Percentiles rank a stretch among this genome's conserved stretches.
Conservation (phyloP, 2,329 filamentous ascomycete genomes). For the Fusarium torulosum region DNA sequence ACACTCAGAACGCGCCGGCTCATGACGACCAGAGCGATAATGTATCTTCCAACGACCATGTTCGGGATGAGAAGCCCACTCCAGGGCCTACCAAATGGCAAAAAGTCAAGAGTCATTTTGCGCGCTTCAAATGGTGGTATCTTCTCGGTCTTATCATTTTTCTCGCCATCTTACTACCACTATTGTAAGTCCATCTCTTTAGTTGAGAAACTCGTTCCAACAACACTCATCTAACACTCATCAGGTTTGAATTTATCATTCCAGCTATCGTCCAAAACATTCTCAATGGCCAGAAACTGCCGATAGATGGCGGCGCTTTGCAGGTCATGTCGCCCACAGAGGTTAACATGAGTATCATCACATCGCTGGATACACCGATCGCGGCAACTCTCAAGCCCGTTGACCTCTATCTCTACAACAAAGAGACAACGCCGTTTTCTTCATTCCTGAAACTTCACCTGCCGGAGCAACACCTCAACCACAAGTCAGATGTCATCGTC, state of each 20-base stretch:
- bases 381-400: slow-evolving; percentile 55
- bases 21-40: slow-evolving; percentile 24
- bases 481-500: slow-evolving; percentile 54
- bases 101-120: slow-evolving; percentile 56
- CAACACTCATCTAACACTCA: too few relatives aligned
- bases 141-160: slow-evolving; percentile 56
- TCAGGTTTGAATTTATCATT: slow-evolving; percentile 61
- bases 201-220: background rate
- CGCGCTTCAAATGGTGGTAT: slow-evolving; percentile 60
- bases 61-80: slow-evolving; percentile 26
- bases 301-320: slow-evolving; percentile 54
- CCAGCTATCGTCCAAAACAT: slow-evolving; percentile 61
- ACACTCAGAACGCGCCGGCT: background rate
- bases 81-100: slow-evolving; percentile 48
- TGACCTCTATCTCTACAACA: slow-evolving; percentile 58
- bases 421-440: slow-evolving; percentile 43
- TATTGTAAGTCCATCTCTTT: slow-evolving; percentile 56
- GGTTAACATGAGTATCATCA: slow-evolving; percentile 54
- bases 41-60: slow-evolving; percentile 31
- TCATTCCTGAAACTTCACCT: slow-evolving; percentile 47
- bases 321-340: slow-evolving; percentile 50
- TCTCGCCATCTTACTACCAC: slow-evolving; percentile 59
- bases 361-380: slow-evolving; percentile 55
- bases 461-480: slow-evolving; percentile 51
- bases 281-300: slow-evolving; percentile 57